A percentile compares a stretch with the other conserved stretches of the same genome.
phyloP scores from a whole-genome alignment of 352 stramenopile genomes.

The Phytophthora podocarpi region DNA sequence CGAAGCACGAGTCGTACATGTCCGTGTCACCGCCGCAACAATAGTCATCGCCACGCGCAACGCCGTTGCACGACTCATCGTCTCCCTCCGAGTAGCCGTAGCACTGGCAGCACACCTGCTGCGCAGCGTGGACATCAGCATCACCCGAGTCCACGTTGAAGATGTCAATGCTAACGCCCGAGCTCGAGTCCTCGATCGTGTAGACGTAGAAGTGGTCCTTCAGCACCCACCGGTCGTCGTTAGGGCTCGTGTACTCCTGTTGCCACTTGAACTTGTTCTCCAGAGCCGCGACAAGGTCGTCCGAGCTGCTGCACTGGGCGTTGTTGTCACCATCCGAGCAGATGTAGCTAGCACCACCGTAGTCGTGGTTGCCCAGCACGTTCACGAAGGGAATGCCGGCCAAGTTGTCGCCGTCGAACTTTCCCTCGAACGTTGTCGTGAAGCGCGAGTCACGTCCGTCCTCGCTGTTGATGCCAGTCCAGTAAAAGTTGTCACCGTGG shows the following conservation, averaged over 20 bases:
- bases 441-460: constrained; percentile 56
- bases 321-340: constrained; percentile 44
- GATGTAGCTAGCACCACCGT: constrained; percentile 64
- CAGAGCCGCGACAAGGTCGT: constrained; percentile 37
- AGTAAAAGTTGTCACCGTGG: constrained; percentile 80
- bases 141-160: constrained; percentile 73
- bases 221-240: constrained; percentile 62
- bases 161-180: constrained; percentile 63
- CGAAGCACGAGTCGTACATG: constrained; percentile 63
- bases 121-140: constrained; percentile 53
- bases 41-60: constrained; percentile 51
- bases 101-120: constrained; percentile 69
- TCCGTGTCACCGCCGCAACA: constrained; percentile 60
- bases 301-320: constrained; percentile 32
- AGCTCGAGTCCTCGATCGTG: constrained; percentile 39
- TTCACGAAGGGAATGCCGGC: constrained; percentile 62
- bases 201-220: constrained; percentile 70
- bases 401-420: constrained; percentile 55
- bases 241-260: constrained; percentile 53
- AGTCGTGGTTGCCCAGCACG: constrained; percentile 76
- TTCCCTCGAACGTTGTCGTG: constrained; percentile 61
- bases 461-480: constrained; percentile 61
- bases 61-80: constrained; percentile 45
- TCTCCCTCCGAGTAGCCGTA: constrained; percentile 59
- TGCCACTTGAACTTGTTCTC: constrained; percentile 64